Base-by-base conservation (phyloP, 345 rosid genomes). In the Cochlearia excelsa region DNA sequence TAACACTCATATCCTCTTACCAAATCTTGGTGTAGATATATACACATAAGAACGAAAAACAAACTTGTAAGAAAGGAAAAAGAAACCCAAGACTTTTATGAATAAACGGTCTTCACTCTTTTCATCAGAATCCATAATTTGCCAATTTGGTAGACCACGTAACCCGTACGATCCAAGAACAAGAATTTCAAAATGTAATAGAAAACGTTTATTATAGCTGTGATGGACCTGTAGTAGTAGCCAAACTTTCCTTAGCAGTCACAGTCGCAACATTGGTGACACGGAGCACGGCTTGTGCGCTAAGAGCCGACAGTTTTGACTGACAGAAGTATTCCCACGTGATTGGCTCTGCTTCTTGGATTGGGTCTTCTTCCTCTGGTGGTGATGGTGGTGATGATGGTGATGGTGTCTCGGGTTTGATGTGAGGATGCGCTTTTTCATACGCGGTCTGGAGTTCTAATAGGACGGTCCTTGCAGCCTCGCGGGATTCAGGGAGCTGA, bases 401-500 rank as follows among this genome's bases (percentile, higher is more conserved):
- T 51, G 58, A 8, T 31, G 34, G 9, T 42, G 75, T 44, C 44
- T 63, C 61, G 1, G 30, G 46, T 10, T 57, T 63, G 38, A 44
- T 23, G 51, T 64, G 26, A 58, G 70, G 66, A 6, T 65, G 73
- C 28, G 82, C 79, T 68, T 84, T 82, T 75, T 80, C 88, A 28
- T 82, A 88, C 7, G 77, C 90, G 44, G 75, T 75, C 74, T 88
- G 92, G 65, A 91, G 80, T 67, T 88, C 88, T 77, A 88, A 62
- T 38, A 91, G 89, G 65, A 85, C 91, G 26, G 82, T 57, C 34
- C 98, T 79, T 54, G 98, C 96, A 72, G 96, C 96, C 74, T 88
- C 98, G 54, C 96, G 82, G 7, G 98, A 91, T 64, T 82, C 98
- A 9, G 96, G 98, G 70, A 91, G 98, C 66, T 88, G 87, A 77